Base-by-base conservation (phyloP, 352 stramenopile species). In the Globisporangium barbulae region DNA sequence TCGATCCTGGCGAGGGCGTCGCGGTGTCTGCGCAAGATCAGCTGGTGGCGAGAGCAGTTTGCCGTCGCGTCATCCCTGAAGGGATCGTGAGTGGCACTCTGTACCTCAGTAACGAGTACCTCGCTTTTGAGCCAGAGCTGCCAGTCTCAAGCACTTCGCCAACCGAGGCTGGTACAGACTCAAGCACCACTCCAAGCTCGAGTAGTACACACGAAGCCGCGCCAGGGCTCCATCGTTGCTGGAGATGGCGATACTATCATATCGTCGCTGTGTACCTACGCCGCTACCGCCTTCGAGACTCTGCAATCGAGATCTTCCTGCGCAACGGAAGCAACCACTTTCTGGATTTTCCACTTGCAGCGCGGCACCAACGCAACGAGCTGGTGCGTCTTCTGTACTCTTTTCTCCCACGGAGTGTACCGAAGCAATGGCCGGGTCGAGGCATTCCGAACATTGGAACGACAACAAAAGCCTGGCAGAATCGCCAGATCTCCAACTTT, bases 401-500 rank as follows among this genome's bases (percentile, higher is more conserved):
- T 2, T 93, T 93, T 39, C 55, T 94, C 3, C 80, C 86, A 15
- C 77, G 82, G 2, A 77, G 59, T 63, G 77, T 86, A 0, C 77
- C 85, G 0, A 94, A 94, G 55, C 88, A 94, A 13, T 93, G 83
- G 84, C 86, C 88, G 1, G 82, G 81, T 1, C 77, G 81, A 21
- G 64, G 75, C 0, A 69, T 87, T 25, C 68, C 75, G 5, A 78
- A 77, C 53, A 63, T 94, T 8, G 64, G 69, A 1, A 47, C 75
- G 0, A 89, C 75, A 3, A 93, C 82, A 0, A 91, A 90, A 61
- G 86, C 85, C 2, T 96, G 88, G 88, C 85, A 94, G 64, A 85
- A 72, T 45, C 78, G 83, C 5, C 71, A 89, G 39, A 80, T 94
- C 49, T 92, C 79, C 41, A 96, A 96, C 30, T 99, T 98, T 63